A percentile compares a stretch with the other conserved stretches of the same genome.
Evolutionary conservation across 2,329 filamentous ascomycete species (phyloP).

Genomic region (Fusarium nanum): DNA sequence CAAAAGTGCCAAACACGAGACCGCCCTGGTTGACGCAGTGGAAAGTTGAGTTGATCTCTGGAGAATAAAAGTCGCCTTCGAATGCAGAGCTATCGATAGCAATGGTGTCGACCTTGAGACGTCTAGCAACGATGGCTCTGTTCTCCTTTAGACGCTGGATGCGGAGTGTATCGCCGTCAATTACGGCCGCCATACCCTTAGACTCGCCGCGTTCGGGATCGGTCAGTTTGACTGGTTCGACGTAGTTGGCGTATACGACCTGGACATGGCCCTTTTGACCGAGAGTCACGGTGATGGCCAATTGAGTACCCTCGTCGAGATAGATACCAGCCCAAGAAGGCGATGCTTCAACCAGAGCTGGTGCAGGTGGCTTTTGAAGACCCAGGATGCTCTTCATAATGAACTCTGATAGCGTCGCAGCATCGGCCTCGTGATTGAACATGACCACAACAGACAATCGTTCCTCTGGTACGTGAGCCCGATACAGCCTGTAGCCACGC

Average conservation of each 20-base stretch:
- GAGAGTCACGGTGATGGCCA: conserved; percentile 21
- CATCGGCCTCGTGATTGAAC: conserved; percentile 34
- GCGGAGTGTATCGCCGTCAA: conserved; percentile 12
- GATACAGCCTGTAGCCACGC: conserved; percentile 28
- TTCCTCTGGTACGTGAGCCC: conserved; percentile 26
- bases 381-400: conserved; percentile 13
- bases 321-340: conserved; percentile 21
- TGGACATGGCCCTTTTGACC: conserved; percentile 16
- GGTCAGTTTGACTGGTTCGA: conserved; percentile 24
- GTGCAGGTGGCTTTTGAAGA: conserved; percentile 16
- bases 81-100: conserved; percentile 5
- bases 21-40: conserved; percentile 29
- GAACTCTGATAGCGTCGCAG: conserved; percentile 11
- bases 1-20: conserved; percentile 30
- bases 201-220: conserved; percentile 22
- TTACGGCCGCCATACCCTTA: conserved; percentile 12
- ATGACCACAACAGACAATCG: conserved; percentile 29
- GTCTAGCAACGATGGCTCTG: conserved; percentile 15
- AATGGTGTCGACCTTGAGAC: background rate
- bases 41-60: conserved; percentile 25
- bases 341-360: conserved; percentile 8
- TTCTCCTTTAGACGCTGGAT: conserved; percentile 31
- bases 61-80: conserved; percentile 27
- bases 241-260: conserved; percentile 29
- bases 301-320: conserved; percentile 27